Conservation (phyloP, 768 basidiomycete genomes). For the Mycena crocata region DNA sequence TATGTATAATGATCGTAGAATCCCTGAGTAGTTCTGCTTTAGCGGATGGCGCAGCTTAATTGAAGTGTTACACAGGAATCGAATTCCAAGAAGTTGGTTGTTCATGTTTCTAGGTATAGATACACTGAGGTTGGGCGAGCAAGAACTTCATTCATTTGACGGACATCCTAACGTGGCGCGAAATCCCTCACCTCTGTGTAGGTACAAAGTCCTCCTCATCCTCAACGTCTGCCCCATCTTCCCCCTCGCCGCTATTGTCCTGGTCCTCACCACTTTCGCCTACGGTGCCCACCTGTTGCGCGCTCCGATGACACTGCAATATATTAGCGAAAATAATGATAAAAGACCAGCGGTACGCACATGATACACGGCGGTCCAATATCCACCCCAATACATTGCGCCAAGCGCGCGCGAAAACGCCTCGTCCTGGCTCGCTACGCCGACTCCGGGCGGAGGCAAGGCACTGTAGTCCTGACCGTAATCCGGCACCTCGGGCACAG, state of each 20-base stretch:
- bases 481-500: slow-evolving; percentile 36
- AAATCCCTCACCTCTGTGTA: slow-evolving; percentile 55
- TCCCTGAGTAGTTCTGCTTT: no score
- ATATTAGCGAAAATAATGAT: neutral
- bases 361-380: slow-evolving; percentile 90
- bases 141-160: no score
- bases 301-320: slow-evolving; percentile 49
- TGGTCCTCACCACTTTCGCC: slow-evolving; percentile 15
- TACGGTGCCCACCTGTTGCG: slow-evolving; percentile 19
- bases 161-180: no score
- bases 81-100: no score
- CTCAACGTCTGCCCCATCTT: slow-evolving; percentile 43
- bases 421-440: slow-evolving; percentile 72
- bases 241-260: slow-evolving; percentile 40
- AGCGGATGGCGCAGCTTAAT: no score
- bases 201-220: slow-evolving; percentile 49
- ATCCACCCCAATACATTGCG: slow-evolving; percentile 90
- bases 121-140: no score
- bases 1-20: no score
- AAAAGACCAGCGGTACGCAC: slow-evolving; percentile 54
- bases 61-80: no score
- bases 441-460: slow-evolving; percentile 46
- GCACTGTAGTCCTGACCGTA: slow-evolving; percentile 38
- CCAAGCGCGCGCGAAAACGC: slow-evolving; percentile 80
- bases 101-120: no score